phyloP scores from a whole-genome alignment of 2,329 filamentous ascomycete species.

The Calonectria pauciramosa region DNA sequence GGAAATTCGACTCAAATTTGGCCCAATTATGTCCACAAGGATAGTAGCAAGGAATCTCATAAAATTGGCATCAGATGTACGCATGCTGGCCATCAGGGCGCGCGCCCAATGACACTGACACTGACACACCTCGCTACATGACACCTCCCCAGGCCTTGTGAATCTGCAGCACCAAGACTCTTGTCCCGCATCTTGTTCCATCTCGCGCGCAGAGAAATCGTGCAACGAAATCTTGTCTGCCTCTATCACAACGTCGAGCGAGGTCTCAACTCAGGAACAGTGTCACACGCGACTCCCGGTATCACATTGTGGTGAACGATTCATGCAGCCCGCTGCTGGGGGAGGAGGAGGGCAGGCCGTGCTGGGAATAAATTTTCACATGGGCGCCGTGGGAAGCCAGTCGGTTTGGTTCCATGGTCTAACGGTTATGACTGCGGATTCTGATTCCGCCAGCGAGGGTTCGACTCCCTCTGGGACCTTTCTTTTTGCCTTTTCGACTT shows the following conservation, averaged over 20 bases:
- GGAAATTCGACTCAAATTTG: not conserved
- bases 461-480: constrained; percentile 11
- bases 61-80: not conserved
- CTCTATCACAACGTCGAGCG: not conserved
- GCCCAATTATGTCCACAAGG: not conserved
- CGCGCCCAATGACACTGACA: not conserved
- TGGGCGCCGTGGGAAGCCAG: not conserved
- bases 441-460: constrained; percentile 12
- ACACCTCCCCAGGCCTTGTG: not conserved
- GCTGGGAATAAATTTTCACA: not conserved
- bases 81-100: not conserved
- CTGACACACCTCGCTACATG: constrained; percentile 3
- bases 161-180: not conserved
- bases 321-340: not conserved
- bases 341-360: too few species aligned
- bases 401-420: constrained; percentile 7
- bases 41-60: not conserved
- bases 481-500: not conserved
- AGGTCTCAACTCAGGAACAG: not conserved
- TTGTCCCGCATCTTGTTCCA: not conserved
- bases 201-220: not conserved
- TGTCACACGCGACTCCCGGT: not conserved
- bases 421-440: constrained; percentile 15
- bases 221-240: not conserved
- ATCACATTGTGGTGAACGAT: not conserved